These are phyloP conservation scores for Phascolomyces articulosus DNA, from an alignment of 371 early-diverging fungal species.

Conservation along the genomic window DNA sequence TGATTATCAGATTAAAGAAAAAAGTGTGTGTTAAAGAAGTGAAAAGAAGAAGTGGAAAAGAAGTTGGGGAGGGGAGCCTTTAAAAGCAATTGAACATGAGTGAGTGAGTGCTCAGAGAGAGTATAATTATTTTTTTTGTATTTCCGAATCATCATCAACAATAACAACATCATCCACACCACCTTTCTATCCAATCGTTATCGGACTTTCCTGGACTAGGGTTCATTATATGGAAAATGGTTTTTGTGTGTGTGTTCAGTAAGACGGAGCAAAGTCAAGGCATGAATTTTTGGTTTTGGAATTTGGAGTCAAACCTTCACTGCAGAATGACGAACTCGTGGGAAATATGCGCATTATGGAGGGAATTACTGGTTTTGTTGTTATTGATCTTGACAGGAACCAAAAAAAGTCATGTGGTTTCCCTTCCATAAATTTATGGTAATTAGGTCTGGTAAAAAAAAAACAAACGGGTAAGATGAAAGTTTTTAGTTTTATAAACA, in stretches of 20 bases:
- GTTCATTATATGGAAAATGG: no score
- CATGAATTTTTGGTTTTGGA: no score
- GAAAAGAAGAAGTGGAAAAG: background rate
- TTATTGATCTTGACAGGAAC: background rate
- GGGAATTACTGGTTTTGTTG: background rate
- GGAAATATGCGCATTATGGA: constrained; percentile 7
- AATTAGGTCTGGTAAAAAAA: no score
- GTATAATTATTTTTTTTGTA: background rate
- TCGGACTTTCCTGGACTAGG: background rate
- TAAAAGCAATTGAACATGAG: no score
- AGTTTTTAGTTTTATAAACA: no score
- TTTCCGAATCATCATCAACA: background rate
- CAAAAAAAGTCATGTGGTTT: background rate
- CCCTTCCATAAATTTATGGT: no score
- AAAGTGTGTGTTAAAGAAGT: background rate
- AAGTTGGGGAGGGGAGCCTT: background rate
- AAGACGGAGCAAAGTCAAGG: background rate
- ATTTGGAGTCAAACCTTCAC: background rate
- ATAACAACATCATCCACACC: no score
- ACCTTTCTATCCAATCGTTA: no score
- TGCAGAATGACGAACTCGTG: constrained; percentile 3
- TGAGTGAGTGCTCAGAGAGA: no score
- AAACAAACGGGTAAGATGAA: no score
- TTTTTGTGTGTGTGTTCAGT: no score
- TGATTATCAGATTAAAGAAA: background rate